Conservation (phyloP, 352 stramenopile species). For the Phytophthora sp. region DNA sequence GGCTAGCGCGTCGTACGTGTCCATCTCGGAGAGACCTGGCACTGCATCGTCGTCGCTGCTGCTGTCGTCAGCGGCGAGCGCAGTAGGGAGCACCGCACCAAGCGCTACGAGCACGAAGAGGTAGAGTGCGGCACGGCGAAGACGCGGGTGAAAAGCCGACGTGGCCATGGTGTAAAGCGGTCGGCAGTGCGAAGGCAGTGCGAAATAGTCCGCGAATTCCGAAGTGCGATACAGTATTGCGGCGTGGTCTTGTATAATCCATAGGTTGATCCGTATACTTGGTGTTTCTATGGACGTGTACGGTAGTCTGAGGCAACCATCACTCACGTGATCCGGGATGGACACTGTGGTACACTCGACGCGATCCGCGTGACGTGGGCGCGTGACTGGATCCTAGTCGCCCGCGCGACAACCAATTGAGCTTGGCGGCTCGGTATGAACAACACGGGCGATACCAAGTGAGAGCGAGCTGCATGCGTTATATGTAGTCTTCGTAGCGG, state of each 20-base stretch:
- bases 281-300: background rate
- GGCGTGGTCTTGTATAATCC: no score
- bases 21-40: constrained; percentile 43
- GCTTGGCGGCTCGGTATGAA: no score
- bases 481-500: no score
- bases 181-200: no score
- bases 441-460: no score
- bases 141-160: background rate
- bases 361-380: constrained; percentile 8
- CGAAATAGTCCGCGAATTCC: constrained; percentile 4
- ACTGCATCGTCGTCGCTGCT: constrained; percentile 27
- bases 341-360: background rate
- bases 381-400: constrained; percentile 12
- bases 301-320: constrained; percentile 2
- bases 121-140: background rate
- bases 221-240: constrained; percentile 20
- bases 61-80: constrained; percentile 1
- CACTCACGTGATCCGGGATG: background rate
- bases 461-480: no score
- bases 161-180: constrained; percentile 17
- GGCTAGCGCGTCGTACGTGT: constrained; percentile 48
- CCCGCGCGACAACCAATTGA: background rate
- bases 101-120: constrained; percentile 21
- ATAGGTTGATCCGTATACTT: no score
- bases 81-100: background rate